Evolutionary conservation across 2,329 filamentous ascomycete genomes (phyloP).

Genomic region (Fusarium buxicola): DNA sequence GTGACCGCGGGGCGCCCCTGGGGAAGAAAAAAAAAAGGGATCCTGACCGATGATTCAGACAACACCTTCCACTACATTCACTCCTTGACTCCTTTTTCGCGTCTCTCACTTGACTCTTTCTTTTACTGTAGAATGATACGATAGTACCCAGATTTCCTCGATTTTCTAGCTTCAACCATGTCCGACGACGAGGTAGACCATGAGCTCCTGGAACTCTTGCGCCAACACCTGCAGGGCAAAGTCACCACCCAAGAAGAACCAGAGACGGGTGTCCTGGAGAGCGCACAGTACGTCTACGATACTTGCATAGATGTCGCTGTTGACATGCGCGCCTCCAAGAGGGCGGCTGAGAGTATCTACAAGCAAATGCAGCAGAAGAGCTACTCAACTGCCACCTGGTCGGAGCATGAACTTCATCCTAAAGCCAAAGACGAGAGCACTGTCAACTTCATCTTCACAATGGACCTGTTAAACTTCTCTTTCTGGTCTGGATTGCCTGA

Average conservation of each 20-base stretch:
- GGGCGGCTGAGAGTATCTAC: conserved; percentile 83
- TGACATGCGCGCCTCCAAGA: conserved; percentile 83
- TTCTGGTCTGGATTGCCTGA: conserved; percentile 87
- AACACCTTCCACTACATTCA: conserved; percentile 27
- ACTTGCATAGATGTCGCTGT: conserved; percentile 94
- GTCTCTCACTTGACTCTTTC: background rate
- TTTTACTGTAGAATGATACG: background rate
- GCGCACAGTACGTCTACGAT: conserved; percentile 88
- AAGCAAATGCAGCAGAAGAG: conserved; percentile 83
- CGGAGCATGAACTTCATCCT: conserved; percentile 89
- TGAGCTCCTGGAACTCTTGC: conserved; percentile 86
- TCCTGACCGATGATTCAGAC: conserved; percentile 38
- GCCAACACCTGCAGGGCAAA: conserved; percentile 78
- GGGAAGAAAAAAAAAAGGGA: conserved; percentile 28
- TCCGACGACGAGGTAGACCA: conserved; percentile 92
- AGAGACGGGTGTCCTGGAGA: conserved; percentile 84
- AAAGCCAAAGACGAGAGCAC: conserved; percentile 82
- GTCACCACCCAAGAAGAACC: conserved; percentile 67
- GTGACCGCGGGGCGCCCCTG: conserved; percentile 23
- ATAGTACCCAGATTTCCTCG: background rate
- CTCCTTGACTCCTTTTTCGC: conserved; percentile 15
- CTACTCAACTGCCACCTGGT: conserved; percentile 89
- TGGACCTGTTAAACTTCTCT: conserved; percentile 96
- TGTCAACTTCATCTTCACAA: conserved; percentile 93
- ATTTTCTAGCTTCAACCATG: conserved; percentile 61